A percentile compares a stretch with the other conserved stretches of the same genome.
Evolutionary conservation across 164 flowering plant species (phyloP).

Genomic region (Vitis rotundifolia): DNA sequence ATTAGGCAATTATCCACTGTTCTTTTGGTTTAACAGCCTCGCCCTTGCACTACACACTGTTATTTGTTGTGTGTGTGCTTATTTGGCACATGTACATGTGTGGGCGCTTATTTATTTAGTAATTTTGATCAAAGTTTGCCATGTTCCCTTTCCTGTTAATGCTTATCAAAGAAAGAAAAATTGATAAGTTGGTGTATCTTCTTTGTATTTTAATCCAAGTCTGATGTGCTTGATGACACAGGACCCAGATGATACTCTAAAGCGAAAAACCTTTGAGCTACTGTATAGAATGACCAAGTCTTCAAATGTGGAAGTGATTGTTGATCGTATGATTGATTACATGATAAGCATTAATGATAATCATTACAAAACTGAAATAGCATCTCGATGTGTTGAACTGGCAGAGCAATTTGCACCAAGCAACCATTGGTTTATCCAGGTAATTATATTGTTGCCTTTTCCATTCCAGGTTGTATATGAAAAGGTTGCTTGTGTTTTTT

Average conservation of each 20-base stretch:
- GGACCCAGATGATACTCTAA: slow-evolving; percentile 99
- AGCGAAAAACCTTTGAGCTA: slow-evolving; percentile 96
- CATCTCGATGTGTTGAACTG: slow-evolving; percentile 95
- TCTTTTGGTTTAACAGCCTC: too few relatives aligned
- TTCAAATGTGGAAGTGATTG: slow-evolving; percentile 97
- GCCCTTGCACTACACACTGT: too few relatives aligned
- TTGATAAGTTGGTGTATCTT: not conserved
- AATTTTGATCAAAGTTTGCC: not conserved
- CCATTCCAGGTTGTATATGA: not conserved
- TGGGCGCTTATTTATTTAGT: too few relatives aligned
- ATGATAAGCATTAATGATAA: slow-evolving; percentile 92
- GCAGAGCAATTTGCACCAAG: slow-evolving; percentile 99
- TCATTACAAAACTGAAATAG: slow-evolving; percentile 95
- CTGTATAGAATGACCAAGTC: slow-evolving; percentile 97
- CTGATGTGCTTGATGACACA: slow-evolving; percentile 28
- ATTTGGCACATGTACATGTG: too few relatives aligned
- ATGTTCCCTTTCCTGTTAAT: not conserved
- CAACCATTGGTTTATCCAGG: slow-evolving; percentile 99
- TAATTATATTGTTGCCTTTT: slow-evolving; percentile 19
- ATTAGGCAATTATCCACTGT: too few relatives aligned
- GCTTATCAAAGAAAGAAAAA: not conserved
- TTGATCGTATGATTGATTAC: slow-evolving; percentile 96
- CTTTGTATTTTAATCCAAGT: not conserved
- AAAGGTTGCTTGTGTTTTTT: not conserved
- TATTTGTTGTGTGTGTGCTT: too few relatives aligned